Conservation (phyloP, 2,329 filamentous ascomycete genomes). For the Alternaria viburni region DNA sequence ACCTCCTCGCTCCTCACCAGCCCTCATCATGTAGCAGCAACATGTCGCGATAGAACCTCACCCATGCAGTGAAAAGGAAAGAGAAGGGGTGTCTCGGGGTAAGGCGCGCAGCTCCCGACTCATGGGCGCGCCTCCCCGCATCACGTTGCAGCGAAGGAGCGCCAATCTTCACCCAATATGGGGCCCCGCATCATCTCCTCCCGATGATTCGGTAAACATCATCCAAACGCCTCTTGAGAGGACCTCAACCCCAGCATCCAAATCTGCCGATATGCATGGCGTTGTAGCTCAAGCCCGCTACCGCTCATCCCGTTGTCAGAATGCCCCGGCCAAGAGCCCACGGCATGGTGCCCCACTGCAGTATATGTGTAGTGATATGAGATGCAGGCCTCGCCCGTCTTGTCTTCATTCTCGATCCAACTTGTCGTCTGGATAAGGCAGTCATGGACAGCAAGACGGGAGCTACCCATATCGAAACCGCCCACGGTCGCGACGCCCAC, state of each 20-base stretch:
- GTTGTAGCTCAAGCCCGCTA: background rate
- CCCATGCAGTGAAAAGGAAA: background rate
- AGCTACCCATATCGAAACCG: slow-evolving; percentile 19
- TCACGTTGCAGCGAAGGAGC: background rate
- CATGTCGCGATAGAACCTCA: background rate
- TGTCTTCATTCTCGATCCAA: background rate
- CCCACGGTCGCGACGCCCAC: slow-evolving; percentile 14
- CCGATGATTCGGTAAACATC: slow-evolving; percentile 7
- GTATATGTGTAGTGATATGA: background rate
- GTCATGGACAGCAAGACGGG: slow-evolving; percentile 30
- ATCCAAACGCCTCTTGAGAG: slow-evolving; percentile 4
- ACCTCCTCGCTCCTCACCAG: slow-evolving; percentile 4
- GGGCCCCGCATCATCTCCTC: slow-evolving; percentile 18
- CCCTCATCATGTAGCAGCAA: background rate
- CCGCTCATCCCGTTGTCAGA: background rate
- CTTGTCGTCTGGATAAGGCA: background rate
- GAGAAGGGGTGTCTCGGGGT: background rate
- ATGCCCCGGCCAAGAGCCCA: background rate
- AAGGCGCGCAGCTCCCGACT: background rate
- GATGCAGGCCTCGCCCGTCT: background rate
- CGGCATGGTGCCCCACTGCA: background rate
- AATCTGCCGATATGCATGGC: slow-evolving; percentile 22
- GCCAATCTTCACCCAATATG: slow-evolving; percentile 11
- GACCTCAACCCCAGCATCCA: background rate
- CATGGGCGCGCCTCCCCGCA: slow-evolving; percentile 3